Evolutionary conservation across 305 asterid species (phyloP).

Genomic region (Fraxinus angustifolia): DNA sequence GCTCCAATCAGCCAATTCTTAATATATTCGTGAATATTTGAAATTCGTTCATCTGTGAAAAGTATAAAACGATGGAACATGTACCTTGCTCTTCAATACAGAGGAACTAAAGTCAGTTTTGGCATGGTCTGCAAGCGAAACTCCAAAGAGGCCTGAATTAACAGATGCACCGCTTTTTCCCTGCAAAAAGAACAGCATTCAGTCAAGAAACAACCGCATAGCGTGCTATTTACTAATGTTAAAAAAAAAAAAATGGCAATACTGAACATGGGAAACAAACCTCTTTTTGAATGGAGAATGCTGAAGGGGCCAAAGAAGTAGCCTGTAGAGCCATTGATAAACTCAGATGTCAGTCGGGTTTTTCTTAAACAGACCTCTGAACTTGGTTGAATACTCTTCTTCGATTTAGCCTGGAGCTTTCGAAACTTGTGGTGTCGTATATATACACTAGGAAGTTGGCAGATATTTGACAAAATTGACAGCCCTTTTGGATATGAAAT

Average conservation of each 20-base stretch:
- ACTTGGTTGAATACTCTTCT: not conserved
- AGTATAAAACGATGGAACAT: not conserved
- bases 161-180: conserved; percentile 49
- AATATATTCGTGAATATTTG: not conserved
- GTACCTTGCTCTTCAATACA: conserved; percentile 51
- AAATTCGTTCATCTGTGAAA: not conserved
- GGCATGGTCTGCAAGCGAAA: conserved; percentile 51
- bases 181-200: conserved; percentile 26
- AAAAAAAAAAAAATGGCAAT: not conserved
- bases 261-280: conserved; percentile 22
- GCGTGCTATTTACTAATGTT: not conserved
- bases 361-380: not conserved
- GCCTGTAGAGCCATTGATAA: conserved; percentile 72
- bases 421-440: conserved; percentile 21
- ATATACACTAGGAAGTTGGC: conserved; percentile 28
- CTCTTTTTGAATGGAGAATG: conserved; percentile 70
- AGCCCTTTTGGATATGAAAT: conserved; percentile 35
- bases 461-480: conserved; percentile 27
- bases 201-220: not conserved
- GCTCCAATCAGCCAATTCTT: not conserved
- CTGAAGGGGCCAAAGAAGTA: conserved; percentile 59
- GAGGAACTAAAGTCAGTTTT: conserved; percentile 47
- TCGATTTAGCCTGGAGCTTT: conserved; percentile 7
- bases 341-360: not conserved
- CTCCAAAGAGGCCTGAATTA: conserved; percentile 69